Conservation (phyloP, 148 eudicot species). For the Hydrangea macrophylla region DNA sequence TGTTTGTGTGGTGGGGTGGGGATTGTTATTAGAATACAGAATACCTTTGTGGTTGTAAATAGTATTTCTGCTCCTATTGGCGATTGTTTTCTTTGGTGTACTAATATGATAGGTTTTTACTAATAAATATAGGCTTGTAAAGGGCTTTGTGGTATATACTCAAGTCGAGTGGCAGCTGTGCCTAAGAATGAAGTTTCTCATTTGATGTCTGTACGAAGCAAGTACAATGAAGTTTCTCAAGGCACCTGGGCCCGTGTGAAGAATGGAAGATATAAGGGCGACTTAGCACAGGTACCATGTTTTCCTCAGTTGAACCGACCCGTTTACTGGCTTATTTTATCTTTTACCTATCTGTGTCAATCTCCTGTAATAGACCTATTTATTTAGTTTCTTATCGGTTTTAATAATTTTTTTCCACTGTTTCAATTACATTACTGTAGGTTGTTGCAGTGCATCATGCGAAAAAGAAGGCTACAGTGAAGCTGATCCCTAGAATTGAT, state of each 20-base stretch:
- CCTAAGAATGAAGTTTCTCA: slow-evolving; percentile 66
- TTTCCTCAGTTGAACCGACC: neutral
- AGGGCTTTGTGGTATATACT: slow-evolving; percentile 69
- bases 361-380: slow-evolving; percentile 4
- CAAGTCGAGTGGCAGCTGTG: slow-evolving; percentile 53
- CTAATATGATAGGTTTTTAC: neutral
- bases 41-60: neutral
- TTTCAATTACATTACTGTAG: slow-evolving; percentile 30
- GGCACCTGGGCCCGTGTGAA: slow-evolving; percentile 94
- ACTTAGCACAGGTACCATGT: slow-evolving; percentile 74
- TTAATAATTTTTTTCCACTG: slow-evolving; percentile 7
- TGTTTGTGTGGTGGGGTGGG: neutral
- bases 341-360: neutral
- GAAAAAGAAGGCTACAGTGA: slow-evolving; percentile 79
- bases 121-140: slow-evolving; percentile 65
- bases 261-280: slow-evolving; percentile 85
- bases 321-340: slow-evolving; percentile 4
- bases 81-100: neutral
- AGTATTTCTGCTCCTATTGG: neutral
- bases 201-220: slow-evolving; percentile 58
- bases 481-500: slow-evolving; percentile 91
- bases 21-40: neutral
- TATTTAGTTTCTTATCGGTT: neutral
- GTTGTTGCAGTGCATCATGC: slow-evolving; percentile 63
- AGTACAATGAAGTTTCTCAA: slow-evolving; percentile 48